Percentiles rank a stretch among this genome's conserved stretches.
These are phyloP conservation scores for Cyberlindnera samutprakarnensis DNA, from an alignment of 805 yeast genomes.

Conservation along the genomic window DNA sequence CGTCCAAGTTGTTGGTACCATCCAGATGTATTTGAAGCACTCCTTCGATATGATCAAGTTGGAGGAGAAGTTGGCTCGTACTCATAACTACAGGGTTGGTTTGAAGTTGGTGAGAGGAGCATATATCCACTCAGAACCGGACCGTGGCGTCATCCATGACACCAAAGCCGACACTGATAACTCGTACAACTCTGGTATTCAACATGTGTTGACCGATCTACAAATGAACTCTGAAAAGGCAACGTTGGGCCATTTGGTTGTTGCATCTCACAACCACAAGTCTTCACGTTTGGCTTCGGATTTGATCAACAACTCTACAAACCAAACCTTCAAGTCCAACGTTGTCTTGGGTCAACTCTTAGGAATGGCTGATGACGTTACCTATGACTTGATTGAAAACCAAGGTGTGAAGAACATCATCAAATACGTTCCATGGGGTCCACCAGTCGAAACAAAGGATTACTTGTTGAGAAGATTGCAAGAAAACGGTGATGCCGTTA, in stretches of 20 bases:
- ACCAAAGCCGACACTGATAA: slow-evolving; percentile 76
- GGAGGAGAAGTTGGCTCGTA: slow-evolving; percentile 61
- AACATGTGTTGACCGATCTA: slow-evolving; percentile 48
- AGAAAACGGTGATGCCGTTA: slow-evolving; percentile 93
- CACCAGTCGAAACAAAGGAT: slow-evolving; percentile 88
- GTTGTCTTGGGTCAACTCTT: slow-evolving; percentile 84
- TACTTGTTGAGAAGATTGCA: slow-evolving; percentile 83
- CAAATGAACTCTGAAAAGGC: slow-evolving; percentile 32
- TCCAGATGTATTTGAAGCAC: slow-evolving; percentile 84
- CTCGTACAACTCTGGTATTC: slow-evolving; percentile 66
- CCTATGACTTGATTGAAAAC: slow-evolving; percentile 61
- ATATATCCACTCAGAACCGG: slow-evolving; percentile 81
- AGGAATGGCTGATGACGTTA: slow-evolving; percentile 93
- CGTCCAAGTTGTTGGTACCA: slow-evolving; percentile 76
- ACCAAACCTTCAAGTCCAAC: slow-evolving; percentile 37
- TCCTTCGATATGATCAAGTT: slow-evolving; percentile 51
- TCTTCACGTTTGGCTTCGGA: slow-evolving; percentile 71
- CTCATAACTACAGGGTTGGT: slow-evolving; percentile 62
- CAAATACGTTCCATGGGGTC: slow-evolving; percentile 98
- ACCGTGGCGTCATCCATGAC: slow-evolving; percentile 64
- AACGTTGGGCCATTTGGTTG: slow-evolving; percentile 69
- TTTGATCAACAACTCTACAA: slow-evolving; percentile 29
- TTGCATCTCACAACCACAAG: slow-evolving; percentile 82
- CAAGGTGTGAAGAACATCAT: slow-evolving; percentile 68
- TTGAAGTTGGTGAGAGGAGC: slow-evolving; percentile 94